Evolutionary conservation across 306 rosid species (phyloP).

Genomic region (Cucumis sativus): Cucumber_9930_V3 NC_026658.2:15225501-15226000

Average conservation of each 20-base stretch:
- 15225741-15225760: too few relatives aligned
- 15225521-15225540: neutral
- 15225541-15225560: neutral
- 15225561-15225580: neutral
- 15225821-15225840: neutral
- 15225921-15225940: neutral
- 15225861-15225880: neutral
- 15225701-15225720: too few relatives aligned
- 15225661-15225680: neutral
- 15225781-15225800: too few relatives aligned
- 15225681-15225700: too few relatives aligned
- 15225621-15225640: neutral
- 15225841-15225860: neutral
- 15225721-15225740: too few relatives aligned
- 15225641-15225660: neutral
- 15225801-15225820: neutral
- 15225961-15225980: neutral
- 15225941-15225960: neutral
- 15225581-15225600: neutral
- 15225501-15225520: too few relatives aligned
- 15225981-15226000: neutral
- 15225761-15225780: too few relatives aligned
- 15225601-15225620: neutral
- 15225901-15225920: neutral
- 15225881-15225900: neutral